A percentile compares a stretch with the other conserved stretches of the same genome.
Conservation (phyloP, 1,284 basidiomycete genomes). For the Puccinia novopanici region DNA sequence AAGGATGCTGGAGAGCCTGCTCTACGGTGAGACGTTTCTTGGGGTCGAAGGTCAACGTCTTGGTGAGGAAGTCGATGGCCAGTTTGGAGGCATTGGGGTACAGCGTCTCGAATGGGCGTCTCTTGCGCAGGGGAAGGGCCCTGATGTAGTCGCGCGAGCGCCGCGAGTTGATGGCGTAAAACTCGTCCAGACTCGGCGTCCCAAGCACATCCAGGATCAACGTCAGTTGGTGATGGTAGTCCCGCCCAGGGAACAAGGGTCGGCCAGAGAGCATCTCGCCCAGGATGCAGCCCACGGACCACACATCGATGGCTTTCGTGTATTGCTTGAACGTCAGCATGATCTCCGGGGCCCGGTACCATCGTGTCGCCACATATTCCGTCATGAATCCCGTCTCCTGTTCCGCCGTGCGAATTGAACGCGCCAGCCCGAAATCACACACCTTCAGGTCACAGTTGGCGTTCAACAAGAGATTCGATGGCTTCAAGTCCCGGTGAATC, state of each 20-base stretch:
- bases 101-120: slow-evolving; percentile 73
- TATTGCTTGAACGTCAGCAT: slow-evolving; percentile 67
- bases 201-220: slow-evolving; percentile 88
- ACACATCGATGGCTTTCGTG: slow-evolving; percentile 61
- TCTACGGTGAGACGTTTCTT: slow-evolving; percentile 90
- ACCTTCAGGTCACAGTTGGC: slow-evolving; percentile 96
- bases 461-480: slow-evolving; percentile 90
- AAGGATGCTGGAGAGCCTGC: slow-evolving; percentile 85
- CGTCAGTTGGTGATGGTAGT: slow-evolving; percentile 89
- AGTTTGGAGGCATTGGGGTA: slow-evolving; percentile 83
- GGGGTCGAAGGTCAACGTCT: slow-evolving; percentile 74
- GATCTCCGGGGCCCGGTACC: slow-evolving; percentile 94
- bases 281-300: slow-evolving; percentile 95
- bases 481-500: slow-evolving; percentile 92
- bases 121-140: slow-evolving; percentile 73
- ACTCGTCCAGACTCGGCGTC: slow-evolving; percentile 85
- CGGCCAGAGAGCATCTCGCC: slow-evolving; percentile 94
- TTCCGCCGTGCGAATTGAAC: slow-evolving; percentile 60
- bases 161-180: slow-evolving; percentile 81
- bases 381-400: slow-evolving; percentile 83
- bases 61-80: slow-evolving; percentile 88
- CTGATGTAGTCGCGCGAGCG: slow-evolving; percentile 87
- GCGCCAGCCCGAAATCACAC: slow-evolving; percentile 88
- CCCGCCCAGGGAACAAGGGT: slow-evolving; percentile 91
- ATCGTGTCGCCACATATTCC: slow-evolving; percentile 90